Percentiles rank a stretch among this genome's conserved stretches.
Evolutionary conservation across 2,329 filamentous ascomycete species (phyloP).

Genomic region (Berkeleyomyces basicola): DNA sequence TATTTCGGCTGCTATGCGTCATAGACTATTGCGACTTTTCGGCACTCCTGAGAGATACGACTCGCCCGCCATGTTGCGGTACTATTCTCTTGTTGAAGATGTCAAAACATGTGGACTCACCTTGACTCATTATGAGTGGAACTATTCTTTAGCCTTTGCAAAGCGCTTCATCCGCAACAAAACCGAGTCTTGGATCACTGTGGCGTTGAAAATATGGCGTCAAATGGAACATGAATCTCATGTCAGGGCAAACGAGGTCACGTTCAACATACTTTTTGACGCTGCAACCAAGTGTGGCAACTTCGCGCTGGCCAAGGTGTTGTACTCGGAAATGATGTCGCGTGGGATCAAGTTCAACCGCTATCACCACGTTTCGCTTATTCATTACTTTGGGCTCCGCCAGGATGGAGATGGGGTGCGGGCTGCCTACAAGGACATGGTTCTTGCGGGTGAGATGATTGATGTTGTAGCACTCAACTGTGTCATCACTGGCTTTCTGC

Average conservation of each 20-base stretch:
- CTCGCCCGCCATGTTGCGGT: conserved; percentile 55
- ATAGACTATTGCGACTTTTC: conserved; percentile 50
- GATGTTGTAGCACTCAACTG: conserved; percentile 78
- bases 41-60: conserved; percentile 43
- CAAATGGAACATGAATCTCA: conserved; percentile 69
- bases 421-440: conserved; percentile 63
- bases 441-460: conserved; percentile 72
- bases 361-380: conserved; percentile 64
- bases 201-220: conserved; percentile 63
- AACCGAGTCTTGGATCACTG: conserved; percentile 16
- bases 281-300: conserved; percentile 74
- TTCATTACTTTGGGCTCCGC: conserved; percentile 67
- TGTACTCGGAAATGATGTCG: conserved; percentile 62
- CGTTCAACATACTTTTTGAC: conserved; percentile 87
- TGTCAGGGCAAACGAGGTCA: conserved; percentile 53
- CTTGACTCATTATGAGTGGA: conserved; percentile 59
- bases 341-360: conserved; percentile 56
- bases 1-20: conserved; percentile 36
- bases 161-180: conserved; percentile 46
- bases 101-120: conserved; percentile 58
- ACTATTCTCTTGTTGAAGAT: conserved; percentile 70
- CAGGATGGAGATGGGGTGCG: conserved; percentile 59
- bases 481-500: conserved; percentile 62
- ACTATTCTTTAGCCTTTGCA: conserved; percentile 63
- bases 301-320: conserved; percentile 66